Base-by-base conservation (phyloP, 164 flowering plant species). In the Nymphaea colorata region DNA sequence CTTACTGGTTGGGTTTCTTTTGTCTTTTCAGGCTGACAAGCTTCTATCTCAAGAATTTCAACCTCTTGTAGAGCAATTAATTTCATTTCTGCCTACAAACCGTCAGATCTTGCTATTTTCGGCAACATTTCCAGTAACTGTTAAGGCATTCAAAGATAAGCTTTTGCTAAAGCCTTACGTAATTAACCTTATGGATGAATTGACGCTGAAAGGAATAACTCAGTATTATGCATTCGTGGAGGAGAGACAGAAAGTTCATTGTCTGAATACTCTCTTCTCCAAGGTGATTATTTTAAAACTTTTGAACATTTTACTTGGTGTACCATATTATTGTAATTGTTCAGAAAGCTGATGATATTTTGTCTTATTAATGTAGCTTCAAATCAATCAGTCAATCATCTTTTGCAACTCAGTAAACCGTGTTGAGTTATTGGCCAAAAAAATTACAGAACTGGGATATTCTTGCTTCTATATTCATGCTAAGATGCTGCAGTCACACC, bases 381-480 rank as follows among this genome's bases (percentile, higher is more conserved):
- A 89, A 84, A 89, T 89, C 18, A 89, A 89, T 73, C 96, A 89
- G 71, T 89, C 96, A 12, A 89, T 89, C 42, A 89, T 89, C 61
- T 89, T 89, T 74, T 89, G 96, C 82, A 89, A 89, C 69, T 89
- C 96, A 8, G 92, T 89, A 68, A 89, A 89, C 76, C 88, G 92
- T 15, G 92, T 89, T 10, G 93, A 89, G 70, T 73, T 89, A 59
- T 76, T 89, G 72, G 96, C 96, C 59, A 89, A 86, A 83, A 89
- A 89, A 76, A 89, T 89, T 60, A 89, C 96, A 2, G 96, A 89
- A 70, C 87, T 89, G 59, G 96, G 96, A 18, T 89, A 89, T 73
- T 89, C 95, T 57, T 89, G 95, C 73, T 89, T 89, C 71, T 89
- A 89, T 60, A 89, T 89, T 59, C 95, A 89, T 82, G 96, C 96